These are phyloP conservation scores for Wickerhamiella sergipiensis DNA, from an alignment of 805 yeast species.

Conservation along the genomic window DNA sequence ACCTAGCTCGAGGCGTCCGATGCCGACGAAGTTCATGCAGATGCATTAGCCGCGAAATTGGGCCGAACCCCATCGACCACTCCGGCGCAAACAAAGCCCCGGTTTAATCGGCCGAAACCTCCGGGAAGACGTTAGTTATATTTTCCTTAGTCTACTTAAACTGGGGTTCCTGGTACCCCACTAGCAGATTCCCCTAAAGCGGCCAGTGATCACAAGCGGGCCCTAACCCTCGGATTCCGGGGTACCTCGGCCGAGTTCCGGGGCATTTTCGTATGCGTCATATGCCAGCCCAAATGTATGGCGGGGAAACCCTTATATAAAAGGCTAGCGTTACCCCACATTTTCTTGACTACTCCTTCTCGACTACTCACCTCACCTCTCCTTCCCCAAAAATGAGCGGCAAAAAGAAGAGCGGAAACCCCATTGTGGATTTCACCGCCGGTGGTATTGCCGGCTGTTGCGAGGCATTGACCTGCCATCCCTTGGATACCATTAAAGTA, in stretches of 20 bases:
- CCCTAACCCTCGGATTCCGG: neutral
- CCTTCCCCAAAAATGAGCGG: slow-evolving; percentile 5
- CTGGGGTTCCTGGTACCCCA: no score
- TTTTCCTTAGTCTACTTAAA: neutral
- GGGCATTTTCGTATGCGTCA: neutral
- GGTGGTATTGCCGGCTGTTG: slow-evolving; percentile 97
- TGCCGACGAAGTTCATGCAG: neutral
- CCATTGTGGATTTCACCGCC: slow-evolving; percentile 37
- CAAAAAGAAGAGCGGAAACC: slow-evolving; percentile 18
- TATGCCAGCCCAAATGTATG: neutral
- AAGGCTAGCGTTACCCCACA: neutral
- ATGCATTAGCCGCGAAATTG: neutral
- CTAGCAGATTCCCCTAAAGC: no score
- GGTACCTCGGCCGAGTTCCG: neutral
- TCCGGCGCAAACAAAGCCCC: slow-evolving; percentile 5
- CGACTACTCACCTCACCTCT: no score
- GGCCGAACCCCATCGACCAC: neutral
- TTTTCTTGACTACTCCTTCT: neutral
- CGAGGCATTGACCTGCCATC: slow-evolving; percentile 97
- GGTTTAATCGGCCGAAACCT: slow-evolving; percentile 14
- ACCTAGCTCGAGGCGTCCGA: slow-evolving; percentile 1
- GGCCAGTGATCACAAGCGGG: neutral
- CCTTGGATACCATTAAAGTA: slow-evolving; percentile 94
- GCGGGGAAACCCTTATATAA: neutral
- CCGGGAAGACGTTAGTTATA: slow-evolving; percentile 8